Percentiles rank a stretch among this genome's conserved stretches.
phyloP scores from a whole-genome alignment of 208 protist genomes.

The Leishmania guyanensis region DNA sequence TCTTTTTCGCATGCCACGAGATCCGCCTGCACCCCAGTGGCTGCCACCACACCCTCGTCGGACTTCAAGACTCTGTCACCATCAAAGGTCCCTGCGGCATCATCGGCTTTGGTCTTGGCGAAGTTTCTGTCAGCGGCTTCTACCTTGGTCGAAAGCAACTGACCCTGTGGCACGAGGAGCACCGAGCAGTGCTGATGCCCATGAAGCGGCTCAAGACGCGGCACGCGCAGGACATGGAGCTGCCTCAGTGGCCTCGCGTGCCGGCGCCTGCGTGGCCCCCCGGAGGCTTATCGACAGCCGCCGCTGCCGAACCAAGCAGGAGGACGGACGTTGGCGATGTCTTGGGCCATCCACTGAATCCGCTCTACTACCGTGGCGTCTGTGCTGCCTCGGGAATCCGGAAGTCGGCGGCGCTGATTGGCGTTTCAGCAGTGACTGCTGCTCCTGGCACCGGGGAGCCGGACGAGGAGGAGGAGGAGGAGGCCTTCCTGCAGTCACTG shows the following conservation, averaged over 20 bases:
- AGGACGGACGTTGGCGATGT: neutral
- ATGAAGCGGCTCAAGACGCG: conserved; percentile 48
- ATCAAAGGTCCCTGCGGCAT: conserved; percentile 79
- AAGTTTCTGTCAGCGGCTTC: conserved; percentile 69
- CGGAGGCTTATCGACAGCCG: neutral
- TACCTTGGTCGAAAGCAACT: conserved; percentile 71
- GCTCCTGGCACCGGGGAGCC: conserved; percentile 6
- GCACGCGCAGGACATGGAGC: conserved; percentile 31
- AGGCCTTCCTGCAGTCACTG: conserved; percentile 29
- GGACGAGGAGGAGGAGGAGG: conserved; percentile 31
- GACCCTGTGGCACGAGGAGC: conserved; percentile 46
- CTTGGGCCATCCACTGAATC: conserved; percentile 15
- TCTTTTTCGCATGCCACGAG: conserved; percentile 66
- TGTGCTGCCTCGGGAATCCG: neutral
- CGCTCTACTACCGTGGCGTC: conserved; percentile 1
- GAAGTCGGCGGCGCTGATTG: neutral
- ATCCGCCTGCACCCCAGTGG: conserved; percentile 18
- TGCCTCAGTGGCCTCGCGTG: conserved; percentile 30
- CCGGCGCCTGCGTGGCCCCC: conserved; percentile 27
- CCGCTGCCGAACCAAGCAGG: neutral
- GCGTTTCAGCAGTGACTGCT: neutral
- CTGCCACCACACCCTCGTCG: conserved; percentile 77
- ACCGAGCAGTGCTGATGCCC: conserved; percentile 63
- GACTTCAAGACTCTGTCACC: conserved; percentile 52
- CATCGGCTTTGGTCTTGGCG: conserved; percentile 71